Base-by-base conservation (phyloP, 139 green algal genomes). In the Zygnema cylindricum region DNA sequence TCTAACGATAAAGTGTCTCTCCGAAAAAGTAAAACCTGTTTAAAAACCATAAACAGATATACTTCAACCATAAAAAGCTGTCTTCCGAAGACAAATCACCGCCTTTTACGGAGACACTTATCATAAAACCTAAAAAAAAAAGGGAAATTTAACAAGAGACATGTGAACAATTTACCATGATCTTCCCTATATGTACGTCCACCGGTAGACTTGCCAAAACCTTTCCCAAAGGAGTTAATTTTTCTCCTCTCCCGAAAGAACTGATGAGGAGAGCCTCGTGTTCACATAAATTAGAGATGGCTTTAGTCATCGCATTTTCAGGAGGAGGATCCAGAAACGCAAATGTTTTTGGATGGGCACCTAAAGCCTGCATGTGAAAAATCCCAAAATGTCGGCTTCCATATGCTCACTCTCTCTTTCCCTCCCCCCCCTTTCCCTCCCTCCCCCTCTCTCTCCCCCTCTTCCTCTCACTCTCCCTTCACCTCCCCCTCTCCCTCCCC, bases 111-210 rank as follows among this genome's bases (percentile, higher is more conserved):
- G n/a, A n/a, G n/a, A n/a, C n/a, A n/a, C n/a, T n/a, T n/a, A n/a
- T n/a, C n/a, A n/a, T n/a, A n/a, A n/a, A n/a, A n/a, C n/a, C n/a
- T n/a, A n/a, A n/a, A n/a, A n/a, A n/a, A n/a, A n/a, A n/a, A n/a
- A n/a, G n/a, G n/a, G n/a, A n/a, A n/a, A n/a, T n/a, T n/a, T n/a
- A n/a, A n/a, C n/a, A n/a, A n/a, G n/a, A n/a, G n/a, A n/a, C n/a
- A n/a, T n/a, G 49, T 25, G 49, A 43, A 16, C 7, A 84, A 7
- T 41, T 38, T 39, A 87, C 82, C 23, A 90, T 71, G 73, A 90
- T 90, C 85, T 90, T 90, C 38, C 85, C 85, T n/a, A 90, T 36
- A 40, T 55, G 76, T 25, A 90, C 41, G 69, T 86, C 76, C 76
- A 90, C 84, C 2, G 84, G 84, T 22, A 89, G 84, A 7, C 35